Conservation (phyloP, 257 asterid genomes). For the Euphrasia confusa region DNA sequence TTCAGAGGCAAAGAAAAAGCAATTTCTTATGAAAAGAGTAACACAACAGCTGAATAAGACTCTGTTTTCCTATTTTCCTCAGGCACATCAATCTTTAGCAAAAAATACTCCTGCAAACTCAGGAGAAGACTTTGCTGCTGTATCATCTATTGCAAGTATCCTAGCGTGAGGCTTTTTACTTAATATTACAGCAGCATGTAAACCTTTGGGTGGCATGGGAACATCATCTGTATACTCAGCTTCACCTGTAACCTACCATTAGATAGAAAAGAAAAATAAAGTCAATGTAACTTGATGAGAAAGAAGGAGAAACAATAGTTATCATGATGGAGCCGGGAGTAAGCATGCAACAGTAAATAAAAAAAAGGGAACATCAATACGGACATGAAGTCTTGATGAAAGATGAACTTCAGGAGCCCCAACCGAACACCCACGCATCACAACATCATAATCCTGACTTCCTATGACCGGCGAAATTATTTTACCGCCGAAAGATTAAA, state of each 20-base stretch:
- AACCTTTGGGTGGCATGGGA: constrained; percentile 79
- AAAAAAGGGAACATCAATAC: constrained; percentile 18
- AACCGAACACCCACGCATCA: constrained; percentile 69
- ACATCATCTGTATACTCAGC: constrained; percentile 96
- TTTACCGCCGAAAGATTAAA: constrained; percentile 75
- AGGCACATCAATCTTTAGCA: constrained; percentile 73
- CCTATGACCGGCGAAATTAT: constrained; percentile 48
- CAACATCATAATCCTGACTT: constrained; percentile 69
- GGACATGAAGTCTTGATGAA: constrained; percentile 78
- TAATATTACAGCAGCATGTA: constrained; percentile 73
- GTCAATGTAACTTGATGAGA: constrained; percentile 19
- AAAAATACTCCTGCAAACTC: constrained; percentile 80
- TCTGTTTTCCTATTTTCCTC: constrained; percentile 34
- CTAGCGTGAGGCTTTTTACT: constrained; percentile 95
- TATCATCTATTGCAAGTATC: constrained; percentile 60
- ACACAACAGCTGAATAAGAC: too few species aligned
- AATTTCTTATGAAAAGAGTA: too few species aligned
- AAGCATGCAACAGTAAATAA: not conserved
- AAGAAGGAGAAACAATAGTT: not conserved
- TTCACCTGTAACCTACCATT: constrained; percentile 85
- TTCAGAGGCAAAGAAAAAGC: too few species aligned
- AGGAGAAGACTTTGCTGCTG: constrained; percentile 62
- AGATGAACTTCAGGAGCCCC: constrained; percentile 91
- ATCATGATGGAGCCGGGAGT: not conserved
- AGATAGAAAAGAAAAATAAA: not conserved